A percentile compares a stretch with the other conserved stretches of the same genome.
Evolutionary conservation across 202 grass and related monocot genomes (phyloP).

Genomic region (Hordeum pubiflorum): DNA sequence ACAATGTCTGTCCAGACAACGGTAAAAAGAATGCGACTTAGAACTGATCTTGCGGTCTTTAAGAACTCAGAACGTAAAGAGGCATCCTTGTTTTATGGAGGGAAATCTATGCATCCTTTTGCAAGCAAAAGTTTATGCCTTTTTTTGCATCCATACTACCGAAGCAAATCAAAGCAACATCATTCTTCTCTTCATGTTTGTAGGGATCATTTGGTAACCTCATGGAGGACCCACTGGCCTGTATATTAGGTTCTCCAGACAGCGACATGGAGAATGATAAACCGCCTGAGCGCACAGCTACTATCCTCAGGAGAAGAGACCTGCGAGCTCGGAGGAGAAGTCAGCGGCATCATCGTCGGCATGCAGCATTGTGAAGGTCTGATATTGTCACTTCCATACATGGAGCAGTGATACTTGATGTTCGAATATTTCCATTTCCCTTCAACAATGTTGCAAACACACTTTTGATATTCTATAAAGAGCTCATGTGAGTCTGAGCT

Average conservation of each 20-base stretch:
- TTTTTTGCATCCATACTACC: background rate
- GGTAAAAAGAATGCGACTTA: background rate
- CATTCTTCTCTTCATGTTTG: background rate
- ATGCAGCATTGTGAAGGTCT: slow-evolving; percentile 13
- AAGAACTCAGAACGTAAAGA: background rate
- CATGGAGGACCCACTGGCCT: slow-evolving; percentile 44
- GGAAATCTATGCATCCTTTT: background rate
- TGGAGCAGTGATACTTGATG: background rate
- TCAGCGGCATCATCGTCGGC: slow-evolving; percentile 18
- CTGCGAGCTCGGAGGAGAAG: slow-evolving; percentile 28
- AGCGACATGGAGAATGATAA: slow-evolving; percentile 16
- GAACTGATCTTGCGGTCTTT: background rate
- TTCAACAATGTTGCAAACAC: background rate
- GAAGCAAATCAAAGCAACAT: background rate
- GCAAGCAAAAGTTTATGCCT: background rate
- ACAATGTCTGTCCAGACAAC: slow-evolving; percentile 18
- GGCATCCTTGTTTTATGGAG: background rate
- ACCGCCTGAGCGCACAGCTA: background rate
- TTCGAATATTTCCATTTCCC: background rate
- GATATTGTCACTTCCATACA: background rate
- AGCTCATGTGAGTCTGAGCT: background rate
- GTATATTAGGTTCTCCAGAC: slow-evolving; percentile 42
- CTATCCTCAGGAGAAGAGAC: slow-evolving; percentile 20
- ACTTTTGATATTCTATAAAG: background rate
- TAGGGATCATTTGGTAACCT: slow-evolving; percentile 36